phyloP scores from a whole-genome alignment of 306 rosid genomes.

The Geum urbanum region DNA sequence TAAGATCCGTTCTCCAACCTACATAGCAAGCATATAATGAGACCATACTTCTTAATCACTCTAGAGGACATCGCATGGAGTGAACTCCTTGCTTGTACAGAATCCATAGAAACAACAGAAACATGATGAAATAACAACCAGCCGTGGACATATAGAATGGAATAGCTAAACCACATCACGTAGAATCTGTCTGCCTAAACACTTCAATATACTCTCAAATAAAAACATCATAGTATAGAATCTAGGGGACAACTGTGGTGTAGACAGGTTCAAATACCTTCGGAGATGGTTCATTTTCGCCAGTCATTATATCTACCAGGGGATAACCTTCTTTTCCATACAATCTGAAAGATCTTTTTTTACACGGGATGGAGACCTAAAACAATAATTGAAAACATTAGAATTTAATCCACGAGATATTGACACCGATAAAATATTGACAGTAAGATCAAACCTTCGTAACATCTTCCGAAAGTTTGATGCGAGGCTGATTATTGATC shows the following conservation, averaged over 20 bases:
- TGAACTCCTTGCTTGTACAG: background rate
- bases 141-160: background rate
- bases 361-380: conserved; percentile 97
- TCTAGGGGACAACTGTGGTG: background rate
- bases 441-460: conserved; percentile 66
- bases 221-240: background rate
- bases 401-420: conserved; percentile 2
- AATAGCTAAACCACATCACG: background rate
- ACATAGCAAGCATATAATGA: conserved; percentile 22
- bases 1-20: conserved; percentile 90
- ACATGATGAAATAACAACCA: background rate
- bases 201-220: background rate
- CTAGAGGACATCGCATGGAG: conserved; percentile 4
- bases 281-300: conserved; percentile 91
- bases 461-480: conserved; percentile 97
- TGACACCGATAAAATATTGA: conserved; percentile 12
- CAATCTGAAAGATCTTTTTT: conserved; percentile 74
- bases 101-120: background rate
- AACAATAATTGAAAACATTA: conserved; percentile 18
- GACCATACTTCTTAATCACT: conserved; percentile 11
- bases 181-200: background rate
- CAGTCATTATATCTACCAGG: conserved; percentile 88
- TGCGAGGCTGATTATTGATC: conserved; percentile 91
- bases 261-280: conserved; percentile 54
- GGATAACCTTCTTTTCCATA: conserved; percentile 96